Evolutionary conservation across 345 rosid species (phyloP).

Genomic region (Aquilaria sinensis): DNA sequence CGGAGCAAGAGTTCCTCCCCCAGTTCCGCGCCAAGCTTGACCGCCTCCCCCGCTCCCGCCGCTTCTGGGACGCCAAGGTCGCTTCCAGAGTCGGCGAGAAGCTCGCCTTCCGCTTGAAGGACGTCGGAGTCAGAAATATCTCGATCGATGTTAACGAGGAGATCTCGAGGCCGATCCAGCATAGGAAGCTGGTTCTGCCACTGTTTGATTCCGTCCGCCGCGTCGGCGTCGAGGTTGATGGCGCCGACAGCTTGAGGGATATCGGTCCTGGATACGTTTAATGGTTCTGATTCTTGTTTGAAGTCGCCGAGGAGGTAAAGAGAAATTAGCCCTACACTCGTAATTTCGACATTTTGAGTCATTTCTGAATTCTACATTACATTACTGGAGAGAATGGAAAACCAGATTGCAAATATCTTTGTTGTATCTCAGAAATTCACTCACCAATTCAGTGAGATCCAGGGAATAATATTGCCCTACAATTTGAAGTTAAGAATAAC

Average conservation of each 20-base stretch:
- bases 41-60: slow-evolving; percentile 45
- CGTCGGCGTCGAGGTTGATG: slow-evolving; percentile 58
- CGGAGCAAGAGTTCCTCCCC: slow-evolving; percentile 68
- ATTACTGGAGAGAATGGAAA: no score
- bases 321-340: no score
- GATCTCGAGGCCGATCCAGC: slow-evolving; percentile 59
- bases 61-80: slow-evolving; percentile 56
- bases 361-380: no score
- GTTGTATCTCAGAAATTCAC: no score
- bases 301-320: no score
- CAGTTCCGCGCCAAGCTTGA: slow-evolving; percentile 54
- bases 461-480: no score
- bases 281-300: no score
- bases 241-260: slow-evolving; percentile 46
- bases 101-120: slow-evolving; percentile 58
- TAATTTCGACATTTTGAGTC: no score
- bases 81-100: slow-evolving; percentile 92
- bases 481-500: no score
- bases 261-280: slow-evolving; percentile 16
- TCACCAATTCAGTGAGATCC: no score
- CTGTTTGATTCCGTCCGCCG: slow-evolving; percentile 79
- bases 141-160: slow-evolving; percentile 56
- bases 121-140: slow-evolving; percentile 51
- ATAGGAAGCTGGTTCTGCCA: slow-evolving; percentile 57
- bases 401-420: no score